phyloP scores from a whole-genome alignment of 192 early-diverging fungal genomes.

The Backusella circina region DNA sequence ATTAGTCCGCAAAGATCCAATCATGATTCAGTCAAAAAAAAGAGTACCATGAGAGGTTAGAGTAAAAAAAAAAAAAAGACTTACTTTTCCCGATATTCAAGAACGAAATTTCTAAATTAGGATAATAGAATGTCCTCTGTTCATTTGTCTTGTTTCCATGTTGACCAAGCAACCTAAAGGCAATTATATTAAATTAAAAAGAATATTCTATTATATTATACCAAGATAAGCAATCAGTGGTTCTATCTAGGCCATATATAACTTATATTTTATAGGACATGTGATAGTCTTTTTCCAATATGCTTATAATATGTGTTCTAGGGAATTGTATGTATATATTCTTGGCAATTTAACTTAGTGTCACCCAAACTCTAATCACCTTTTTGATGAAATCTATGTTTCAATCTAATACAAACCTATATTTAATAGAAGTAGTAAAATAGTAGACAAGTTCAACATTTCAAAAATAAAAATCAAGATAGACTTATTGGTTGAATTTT shows the following conservation, averaged over 20 bases:
- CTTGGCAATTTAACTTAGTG: conserved; percentile 3
- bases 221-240: background rate
- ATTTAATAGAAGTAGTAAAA: background rate
- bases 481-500: background rate
- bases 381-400: background rate
- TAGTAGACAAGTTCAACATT: background rate
- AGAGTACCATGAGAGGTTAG: background rate
- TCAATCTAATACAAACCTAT: background rate
- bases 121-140: background rate
- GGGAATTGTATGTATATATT: background rate
- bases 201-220: background rate
- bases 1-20: background rate
- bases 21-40: background rate
- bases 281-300: background rate
- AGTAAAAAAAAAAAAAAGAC: background rate
- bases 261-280: background rate
- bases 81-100: background rate
- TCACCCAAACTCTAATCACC: background rate
- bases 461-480: background rate
- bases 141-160: background rate
- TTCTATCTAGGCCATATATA: background rate
- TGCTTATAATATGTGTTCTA: background rate
- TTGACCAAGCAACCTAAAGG: background rate
- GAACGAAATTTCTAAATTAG: background rate
- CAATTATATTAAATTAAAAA: background rate